Evolutionary conservation across 192 early-diverging fungal genomes (phyloP).

Genomic region (Gaertneriomyces sp.): DNA sequence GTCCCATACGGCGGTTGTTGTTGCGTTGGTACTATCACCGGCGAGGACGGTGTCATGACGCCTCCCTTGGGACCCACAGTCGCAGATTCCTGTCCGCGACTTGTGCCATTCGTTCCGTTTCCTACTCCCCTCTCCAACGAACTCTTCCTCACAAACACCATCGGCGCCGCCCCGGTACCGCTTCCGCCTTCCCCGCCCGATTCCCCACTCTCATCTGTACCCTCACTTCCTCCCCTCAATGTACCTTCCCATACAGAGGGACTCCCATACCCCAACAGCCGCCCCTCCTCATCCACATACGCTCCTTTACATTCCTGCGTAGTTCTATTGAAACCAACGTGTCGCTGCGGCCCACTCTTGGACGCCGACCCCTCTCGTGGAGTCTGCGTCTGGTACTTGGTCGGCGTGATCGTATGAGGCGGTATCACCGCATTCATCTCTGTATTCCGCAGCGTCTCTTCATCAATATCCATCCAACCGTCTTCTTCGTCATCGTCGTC

Average conservation of each 20-base stretch:
- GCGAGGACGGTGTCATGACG: neutral
- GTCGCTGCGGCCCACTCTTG: slow-evolving; percentile 27
- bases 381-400: no score
- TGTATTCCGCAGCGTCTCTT: slow-evolving; percentile 38
- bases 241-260: slow-evolving; percentile 9
- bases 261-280: slow-evolving; percentile 9
- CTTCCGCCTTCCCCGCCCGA: neutral
- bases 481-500: slow-evolving; percentile 19
- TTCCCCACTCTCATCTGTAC: slow-evolving; percentile 6
- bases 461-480: slow-evolving; percentile 31
- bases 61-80: no score
- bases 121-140: no score
- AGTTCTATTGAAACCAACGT: neutral
- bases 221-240: slow-evolving; percentile 4
- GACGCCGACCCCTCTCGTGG: no score
- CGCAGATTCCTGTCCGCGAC: no score
- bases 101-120: no score
- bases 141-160: no score
- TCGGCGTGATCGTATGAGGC: no score
- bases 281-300: slow-evolving; percentile 1
- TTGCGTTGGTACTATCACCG: neutral
- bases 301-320: neutral
- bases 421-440: slow-evolving; percentile 37
- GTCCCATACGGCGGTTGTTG: neutral
- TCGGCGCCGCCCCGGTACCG: no score